Base-by-base conservation (phyloP, 2,329 filamentous ascomycete genomes). In the Penicillium sp. region DNA sequence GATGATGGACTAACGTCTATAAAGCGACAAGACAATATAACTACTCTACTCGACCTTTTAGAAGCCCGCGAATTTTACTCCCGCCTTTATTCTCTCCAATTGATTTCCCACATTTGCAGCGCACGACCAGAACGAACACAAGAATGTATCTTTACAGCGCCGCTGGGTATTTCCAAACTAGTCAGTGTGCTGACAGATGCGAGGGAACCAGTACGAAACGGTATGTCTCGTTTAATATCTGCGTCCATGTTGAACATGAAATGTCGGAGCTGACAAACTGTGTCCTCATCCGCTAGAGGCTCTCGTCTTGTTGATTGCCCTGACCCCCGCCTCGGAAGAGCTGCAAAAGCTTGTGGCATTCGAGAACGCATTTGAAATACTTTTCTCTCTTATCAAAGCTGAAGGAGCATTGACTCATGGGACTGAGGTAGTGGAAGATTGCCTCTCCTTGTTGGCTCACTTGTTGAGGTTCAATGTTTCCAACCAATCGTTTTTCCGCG, bases 301-400 rank as follows among this genome's bases (percentile, higher is more conserved):
- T 5, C 82, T 99, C 29, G 81, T 88, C n/a, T 81, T 99, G 15
- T 82, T 99, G 46, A 96, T 90, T 32, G 89, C 91, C 54, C 80
- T 99, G 31, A 97, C 94, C 0, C 90, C 91, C 31, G 87, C 86
- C 0, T 96, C 93, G 9, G 78, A 87, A 40, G 92, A 97, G 65
- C 83, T 99, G 50, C 92, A 97, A 70, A 97, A 97, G 72, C 82
- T 97, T 2, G 92, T 97, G 25, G 94, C 91, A 0, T 97, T 97
- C 63, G 91, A 97, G 67, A 93, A 91, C 79, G 90, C 92, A 0
- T 97, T 97, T 65, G 91, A 94, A 58, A 86, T 88, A 41, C 79
- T 95, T 27, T 97, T 97, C 70, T 80, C 80, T 42, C 86, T 97
- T 50, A 89, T 99, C 50, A 83, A 87, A 61, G 79, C 81, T 0